Conservation (phyloP, 2,329 filamentous ascomycete genomes). For the Neofusicoccum cordaticola region DNA sequence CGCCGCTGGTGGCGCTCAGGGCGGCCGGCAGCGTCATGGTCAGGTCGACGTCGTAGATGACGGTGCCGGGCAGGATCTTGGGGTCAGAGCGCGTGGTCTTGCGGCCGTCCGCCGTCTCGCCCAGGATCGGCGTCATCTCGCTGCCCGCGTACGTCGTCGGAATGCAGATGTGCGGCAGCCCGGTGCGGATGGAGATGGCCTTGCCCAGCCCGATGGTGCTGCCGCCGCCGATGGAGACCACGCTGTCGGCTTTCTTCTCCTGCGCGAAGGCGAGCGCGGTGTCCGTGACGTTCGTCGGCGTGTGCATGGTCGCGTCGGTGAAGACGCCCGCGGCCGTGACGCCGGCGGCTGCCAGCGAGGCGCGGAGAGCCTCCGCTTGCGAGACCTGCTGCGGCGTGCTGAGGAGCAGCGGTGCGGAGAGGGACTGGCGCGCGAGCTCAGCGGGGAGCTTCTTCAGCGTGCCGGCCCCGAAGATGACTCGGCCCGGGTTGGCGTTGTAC, state of each 20-base stretch:
- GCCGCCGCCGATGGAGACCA: constrained; percentile 62
- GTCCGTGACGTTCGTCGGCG: constrained; percentile 57
- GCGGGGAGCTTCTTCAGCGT: constrained; percentile 49
- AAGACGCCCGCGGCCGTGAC: constrained; percentile 49
- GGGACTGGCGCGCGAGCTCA: constrained; percentile 45
- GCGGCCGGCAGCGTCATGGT: constrained; percentile 56
- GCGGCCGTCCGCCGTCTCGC: constrained; percentile 57
- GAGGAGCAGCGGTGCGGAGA: constrained; percentile 54
- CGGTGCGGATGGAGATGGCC: constrained; percentile 33
- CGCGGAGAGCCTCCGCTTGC: constrained; percentile 46
- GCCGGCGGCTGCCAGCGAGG: constrained; percentile 42
- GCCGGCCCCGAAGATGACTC: constrained; percentile 57
- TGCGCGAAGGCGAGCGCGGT: constrained; percentile 51
- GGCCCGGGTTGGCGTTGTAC: constrained; percentile 53
- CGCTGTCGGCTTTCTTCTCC: constrained; percentile 49
- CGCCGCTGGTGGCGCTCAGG: constrained; percentile 57
- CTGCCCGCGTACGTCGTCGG: constrained; percentile 37
- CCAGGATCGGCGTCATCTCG: constrained; percentile 65
- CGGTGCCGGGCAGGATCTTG: constrained; percentile 58
- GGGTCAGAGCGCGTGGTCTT: constrained; percentile 59
- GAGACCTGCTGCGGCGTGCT: constrained; percentile 53
- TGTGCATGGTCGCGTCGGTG: constrained; percentile 61
- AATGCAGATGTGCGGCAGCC: constrained; percentile 33
- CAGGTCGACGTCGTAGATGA: constrained; percentile 64
- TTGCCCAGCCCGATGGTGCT: constrained; percentile 59